Percentiles rank a stretch among this genome's conserved stretches.
These are phyloP conservation scores for Chrysanthemum seticuspe DNA, from an alignment of 129 eudicot genomes.

Conservation along the genomic window DNA sequence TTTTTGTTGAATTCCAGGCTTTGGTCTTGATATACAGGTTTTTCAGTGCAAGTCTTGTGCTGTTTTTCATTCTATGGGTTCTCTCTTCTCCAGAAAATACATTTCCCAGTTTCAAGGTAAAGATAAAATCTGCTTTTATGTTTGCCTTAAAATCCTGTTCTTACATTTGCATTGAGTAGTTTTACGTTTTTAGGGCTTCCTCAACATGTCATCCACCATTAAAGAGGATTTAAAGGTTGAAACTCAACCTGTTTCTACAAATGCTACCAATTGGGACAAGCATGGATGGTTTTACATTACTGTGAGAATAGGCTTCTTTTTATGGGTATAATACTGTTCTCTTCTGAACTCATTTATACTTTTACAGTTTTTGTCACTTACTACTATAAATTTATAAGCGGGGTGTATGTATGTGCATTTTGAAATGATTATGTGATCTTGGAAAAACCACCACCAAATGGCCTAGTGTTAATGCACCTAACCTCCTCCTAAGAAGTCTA, in stretches of 20 bases:
- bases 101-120: conserved; percentile 55
- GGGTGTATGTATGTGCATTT: conserved; percentile 3
- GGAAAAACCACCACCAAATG: not conserved
- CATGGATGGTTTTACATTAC: conserved; percentile 87
- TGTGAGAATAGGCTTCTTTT: conserved; percentile 82
- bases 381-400: not conserved
- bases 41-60: conserved; percentile 73
- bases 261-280: conserved; percentile 48
- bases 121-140: conserved; percentile 9
- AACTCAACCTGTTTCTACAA: conserved; percentile 31
- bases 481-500: too few relatives aligned
- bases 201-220: conserved; percentile 45
- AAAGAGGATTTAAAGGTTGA: conserved; percentile 65
- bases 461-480: too few relatives aligned
- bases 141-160: conserved; percentile 11
- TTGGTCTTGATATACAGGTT: conserved; percentile 91
- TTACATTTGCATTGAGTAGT: conserved; percentile 12
- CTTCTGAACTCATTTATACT: conserved; percentile 2
- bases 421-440: conserved; percentile 5
- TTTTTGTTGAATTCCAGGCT: conserved; percentile 65
- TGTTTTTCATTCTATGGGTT: conserved; percentile 77
- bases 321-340: conserved; percentile 63
- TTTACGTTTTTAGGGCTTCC: conserved; percentile 41
- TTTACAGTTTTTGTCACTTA: conserved; percentile 12
- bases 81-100: conserved; percentile 65